Evolutionary conservation across 2,329 filamentous ascomycete species (phyloP), one percentile per base, ranked within the genome.

Genomic region (Amphichorda felina): DNA sequence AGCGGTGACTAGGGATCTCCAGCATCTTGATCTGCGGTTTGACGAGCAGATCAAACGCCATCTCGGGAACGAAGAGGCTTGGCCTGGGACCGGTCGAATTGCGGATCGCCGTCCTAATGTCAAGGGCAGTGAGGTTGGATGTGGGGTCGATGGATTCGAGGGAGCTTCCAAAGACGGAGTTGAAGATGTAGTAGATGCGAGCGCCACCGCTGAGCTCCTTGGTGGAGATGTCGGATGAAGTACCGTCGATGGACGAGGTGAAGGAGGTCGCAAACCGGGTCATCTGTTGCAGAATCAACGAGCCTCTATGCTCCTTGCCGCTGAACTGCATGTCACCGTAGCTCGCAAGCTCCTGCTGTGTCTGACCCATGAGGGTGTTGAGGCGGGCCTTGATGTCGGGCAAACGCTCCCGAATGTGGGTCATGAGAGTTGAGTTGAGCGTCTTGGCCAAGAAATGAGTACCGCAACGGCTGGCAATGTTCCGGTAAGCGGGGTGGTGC

Each of bases 361-460:
- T 96, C 60, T 98, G 91, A n/a, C 91, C 91, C 91, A 98, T 98
- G 35, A 98, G 66, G 1, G 91, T 98, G 59, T 98, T 98, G 41
- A 98, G 70, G 37, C 91, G 80, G 34, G 91, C 91, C 63, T 98
- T 98, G 66, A 98, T 98, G 57, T 98, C 91, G 21, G 91, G 91
- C 48, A 98, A 66, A 32, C 91, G 78, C 55, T 98, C 91, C 41
- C 91, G 82, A 53, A 98, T 98, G 53, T 98, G 91, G 16, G 78
- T 64, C 91, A 98, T 96, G 44, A 98, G 70, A 10, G 91, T 98
- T 30, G 81, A 81, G 60, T 96, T 98, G 41, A 98, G 70, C 11
- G 85, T 94, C 65, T 91, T 95, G 35, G 91, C 91, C 38, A 98
- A 66, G 52, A 83, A 96, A 39, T 93, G 86, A 2, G 91, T 98